Conservation (phyloP, 2,329 filamentous ascomycete species). For the Ilyonectria mors-panacis region DNA sequence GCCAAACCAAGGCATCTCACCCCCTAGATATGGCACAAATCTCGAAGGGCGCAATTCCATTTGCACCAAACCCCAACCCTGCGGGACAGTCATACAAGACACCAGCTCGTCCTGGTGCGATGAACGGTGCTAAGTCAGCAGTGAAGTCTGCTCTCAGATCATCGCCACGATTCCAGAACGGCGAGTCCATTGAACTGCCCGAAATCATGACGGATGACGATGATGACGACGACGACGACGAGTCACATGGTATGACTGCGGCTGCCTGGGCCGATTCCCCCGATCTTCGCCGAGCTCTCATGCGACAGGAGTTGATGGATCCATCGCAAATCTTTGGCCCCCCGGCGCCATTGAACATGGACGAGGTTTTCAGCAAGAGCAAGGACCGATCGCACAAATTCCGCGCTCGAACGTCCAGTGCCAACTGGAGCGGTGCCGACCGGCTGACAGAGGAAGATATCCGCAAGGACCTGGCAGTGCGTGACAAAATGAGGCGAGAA, state of each 20-base stretch:
- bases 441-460: slow-evolving; percentile 90
- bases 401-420: slow-evolving; percentile 90
- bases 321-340: slow-evolving; percentile 90
- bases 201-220: slow-evolving; percentile 97
- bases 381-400: slow-evolving; percentile 90
- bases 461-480: slow-evolving; percentile 81
- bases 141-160: slow-evolving; percentile 75
- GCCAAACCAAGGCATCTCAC: slow-evolving; percentile 74
- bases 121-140: slow-evolving; percentile 65
- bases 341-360: slow-evolving; percentile 90
- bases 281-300: slow-evolving; percentile 81
- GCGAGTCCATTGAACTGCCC: slow-evolving; percentile 91
- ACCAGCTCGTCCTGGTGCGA: slow-evolving; percentile 70
- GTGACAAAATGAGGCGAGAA: slow-evolving; percentile 84
- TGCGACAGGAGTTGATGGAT: slow-evolving; percentile 87
- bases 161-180: slow-evolving; percentile 89
- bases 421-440: slow-evolving; percentile 91
- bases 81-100: slow-evolving; percentile 76
- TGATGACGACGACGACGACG: slow-evolving; percentile 81
- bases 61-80: slow-evolving; percentile 78
- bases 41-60: slow-evolving; percentile 90
- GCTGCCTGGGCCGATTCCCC: slow-evolving; percentile 93
- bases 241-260: slow-evolving; percentile 67
- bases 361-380: slow-evolving; percentile 94
- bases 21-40: slow-evolving; percentile 90